Percentiles rank a stretch among this genome's conserved stretches.
Evolutionary conservation across 192 early-diverging fungal species (phyloP).

Genomic region (Rhizoclosmatium sp.): DNA sequence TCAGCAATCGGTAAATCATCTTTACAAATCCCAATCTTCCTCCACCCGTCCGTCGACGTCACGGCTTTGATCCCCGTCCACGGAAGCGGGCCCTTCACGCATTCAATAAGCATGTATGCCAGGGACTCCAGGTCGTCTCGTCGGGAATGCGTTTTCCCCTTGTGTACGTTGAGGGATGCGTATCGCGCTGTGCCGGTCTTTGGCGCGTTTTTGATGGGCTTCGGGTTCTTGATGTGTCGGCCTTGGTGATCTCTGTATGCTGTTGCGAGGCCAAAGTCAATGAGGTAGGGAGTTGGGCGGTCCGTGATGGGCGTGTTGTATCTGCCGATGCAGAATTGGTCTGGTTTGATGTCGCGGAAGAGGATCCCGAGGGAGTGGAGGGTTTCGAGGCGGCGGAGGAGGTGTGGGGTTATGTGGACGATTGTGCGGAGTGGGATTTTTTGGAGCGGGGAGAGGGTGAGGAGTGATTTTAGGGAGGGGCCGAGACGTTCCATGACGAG

Average conservation of each 20-base stretch:
- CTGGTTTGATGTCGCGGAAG: slow-evolving; percentile 61
- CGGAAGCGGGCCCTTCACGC: slow-evolving; percentile 47
- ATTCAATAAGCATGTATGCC: slow-evolving; percentile 48
- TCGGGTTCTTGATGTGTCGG: slow-evolving; percentile 40
- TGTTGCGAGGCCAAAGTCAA: slow-evolving; percentile 56
- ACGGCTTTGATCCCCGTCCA: slow-evolving; percentile 51
- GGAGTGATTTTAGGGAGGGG: slow-evolving; percentile 43
- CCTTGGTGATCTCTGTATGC: slow-evolving; percentile 40
- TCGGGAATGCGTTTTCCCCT: slow-evolving; percentile 48
- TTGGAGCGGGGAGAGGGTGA: slow-evolving; percentile 17
- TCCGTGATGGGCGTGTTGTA: slow-evolving; percentile 39
- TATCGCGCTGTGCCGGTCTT: slow-evolving; percentile 60
- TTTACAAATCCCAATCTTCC: slow-evolving; percentile 46
- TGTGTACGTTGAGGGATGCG: slow-evolving; percentile 54
- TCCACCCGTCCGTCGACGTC: slow-evolving; percentile 51
- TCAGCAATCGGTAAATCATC: slow-evolving; percentile 40
- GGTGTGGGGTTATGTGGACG: slow-evolving; percentile 41
- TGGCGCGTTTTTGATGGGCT: slow-evolving; percentile 33
- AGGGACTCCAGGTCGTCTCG: slow-evolving; percentile 57
- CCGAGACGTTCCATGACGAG: slow-evolving; percentile 57
- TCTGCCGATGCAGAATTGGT: slow-evolving; percentile 58
- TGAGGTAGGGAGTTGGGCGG: slow-evolving; percentile 46
- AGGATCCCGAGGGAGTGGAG: slow-evolving; percentile 47
- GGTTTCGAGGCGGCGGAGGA: slow-evolving; percentile 38
- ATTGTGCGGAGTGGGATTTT: slow-evolving; percentile 51